A percentile compares a stretch with the other conserved stretches of the same genome.
Evolutionary conservation across 2,329 filamentous ascomycete species (phyloP).

Genomic region (Ascochyta lentis): DNA sequence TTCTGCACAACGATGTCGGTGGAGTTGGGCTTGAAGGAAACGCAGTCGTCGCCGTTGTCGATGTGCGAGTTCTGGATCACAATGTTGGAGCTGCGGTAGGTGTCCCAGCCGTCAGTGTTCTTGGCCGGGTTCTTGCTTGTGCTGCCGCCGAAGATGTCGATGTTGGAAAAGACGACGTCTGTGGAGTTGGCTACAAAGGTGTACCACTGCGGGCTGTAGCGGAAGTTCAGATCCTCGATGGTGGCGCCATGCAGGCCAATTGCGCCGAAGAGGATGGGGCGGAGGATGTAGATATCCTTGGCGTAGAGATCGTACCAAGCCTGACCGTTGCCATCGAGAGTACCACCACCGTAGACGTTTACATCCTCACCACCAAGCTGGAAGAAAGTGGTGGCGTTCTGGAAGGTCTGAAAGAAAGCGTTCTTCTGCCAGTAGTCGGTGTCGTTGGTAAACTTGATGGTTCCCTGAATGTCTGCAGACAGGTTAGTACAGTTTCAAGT

Average conservation of each 20-base stretch:
- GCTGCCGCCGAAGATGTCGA: slow-evolving; percentile 65
- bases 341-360: slow-evolving; percentile 71
- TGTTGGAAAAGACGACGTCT: slow-evolving; percentile 68
- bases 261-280: slow-evolving; percentile 65
- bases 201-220: slow-evolving; percentile 68
- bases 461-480: slow-evolving; percentile 61
- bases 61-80: slow-evolving; percentile 71
- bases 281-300: slow-evolving; percentile 61
- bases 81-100: slow-evolving; percentile 66
- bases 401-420: slow-evolving; percentile 68
- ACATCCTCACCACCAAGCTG: slow-evolving; percentile 70
- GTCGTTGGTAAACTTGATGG: slow-evolving; percentile 69
- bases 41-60: slow-evolving; percentile 73
- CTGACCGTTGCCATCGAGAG: slow-evolving; percentile 69
- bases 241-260: slow-evolving; percentile 64
- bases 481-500: slow-evolving; percentile 5
- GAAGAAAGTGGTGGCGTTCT: slow-evolving; percentile 72
- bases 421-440: slow-evolving; percentile 73
- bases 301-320: slow-evolving; percentile 70
- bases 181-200: slow-evolving; percentile 71
- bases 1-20: slow-evolving; percentile 73
- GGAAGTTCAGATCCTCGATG: slow-evolving; percentile 66
- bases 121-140: slow-evolving; percentile 63
- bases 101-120: slow-evolving; percentile 71
- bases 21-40: slow-evolving; percentile 77